Conservation (phyloP, 192 early-diverging fungal genomes). For the Phycomyces nitens region DNA sequence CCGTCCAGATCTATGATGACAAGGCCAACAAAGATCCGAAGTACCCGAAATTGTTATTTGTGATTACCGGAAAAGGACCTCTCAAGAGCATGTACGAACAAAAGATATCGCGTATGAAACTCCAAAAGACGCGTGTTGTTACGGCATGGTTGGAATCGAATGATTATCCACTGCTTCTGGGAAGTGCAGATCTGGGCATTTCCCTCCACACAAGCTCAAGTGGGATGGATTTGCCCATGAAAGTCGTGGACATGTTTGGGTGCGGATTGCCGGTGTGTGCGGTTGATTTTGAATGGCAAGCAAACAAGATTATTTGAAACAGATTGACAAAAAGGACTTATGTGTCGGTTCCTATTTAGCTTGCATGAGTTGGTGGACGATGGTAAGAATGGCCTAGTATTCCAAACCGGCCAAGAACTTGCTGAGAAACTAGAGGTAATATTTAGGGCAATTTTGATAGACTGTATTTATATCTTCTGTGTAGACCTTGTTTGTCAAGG, state of each 20-base stretch:
- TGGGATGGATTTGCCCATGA: slow-evolving; percentile 97
- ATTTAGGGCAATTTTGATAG: no score
- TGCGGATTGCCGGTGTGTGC: slow-evolving; percentile 90
- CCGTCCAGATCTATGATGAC: slow-evolving; percentile 55
- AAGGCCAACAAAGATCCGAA: slow-evolving; percentile 14
- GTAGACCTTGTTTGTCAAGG: slow-evolving; percentile 18
- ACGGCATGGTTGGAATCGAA: slow-evolving; percentile 79
- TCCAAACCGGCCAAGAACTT: slow-evolving; percentile 53
- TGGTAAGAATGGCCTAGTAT: slow-evolving; percentile 66
- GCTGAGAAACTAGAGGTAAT: slow-evolving; percentile 61
- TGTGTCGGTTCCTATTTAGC: no score
- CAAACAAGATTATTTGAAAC: no score
- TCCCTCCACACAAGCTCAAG: slow-evolving; percentile 92
- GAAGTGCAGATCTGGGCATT: slow-evolving; percentile 88
- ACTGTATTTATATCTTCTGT: no score
- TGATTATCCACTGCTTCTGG: slow-evolving; percentile 86
- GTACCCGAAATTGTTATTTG: slow-evolving; percentile 62
- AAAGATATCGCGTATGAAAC: slow-evolving; percentile 50
- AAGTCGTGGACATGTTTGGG: slow-evolving; percentile 98
- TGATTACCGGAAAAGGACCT: slow-evolving; percentile 94
- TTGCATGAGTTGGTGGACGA: slow-evolving; percentile 64
- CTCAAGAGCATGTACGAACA: slow-evolving; percentile 65
- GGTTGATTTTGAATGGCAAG: slow-evolving; percentile 52
- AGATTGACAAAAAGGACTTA: no score
- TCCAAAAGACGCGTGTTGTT: slow-evolving; percentile 57